A percentile compares a stretch with the other conserved stretches of the same genome.
phyloP scores from a whole-genome alignment of 2,329 filamentous ascomycete species.

The Ophiosphaerella narmari region DNA sequence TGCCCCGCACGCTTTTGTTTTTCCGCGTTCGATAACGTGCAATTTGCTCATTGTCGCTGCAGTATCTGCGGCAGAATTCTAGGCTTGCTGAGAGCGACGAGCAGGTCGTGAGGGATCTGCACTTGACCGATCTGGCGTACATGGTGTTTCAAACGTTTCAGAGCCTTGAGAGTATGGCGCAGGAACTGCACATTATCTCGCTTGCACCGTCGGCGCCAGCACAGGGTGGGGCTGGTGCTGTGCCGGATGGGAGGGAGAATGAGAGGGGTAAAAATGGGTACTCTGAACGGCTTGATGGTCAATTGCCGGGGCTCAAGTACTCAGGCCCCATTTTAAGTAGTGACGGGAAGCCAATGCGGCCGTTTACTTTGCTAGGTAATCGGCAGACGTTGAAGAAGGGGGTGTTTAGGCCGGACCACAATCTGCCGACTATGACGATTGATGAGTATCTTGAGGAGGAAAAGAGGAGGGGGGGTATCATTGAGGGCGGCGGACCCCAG shows the following conservation, averaged over 20 bases:
- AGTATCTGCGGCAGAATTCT: constrained; percentile 65
- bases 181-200: constrained; percentile 81
- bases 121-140: constrained; percentile 75
- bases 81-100: constrained; percentile 74
- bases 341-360: constrained; percentile 83
- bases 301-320: constrained; percentile 47
- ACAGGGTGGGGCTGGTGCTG: constrained; percentile 41
- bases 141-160: constrained; percentile 82
- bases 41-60: constrained; percentile 2
- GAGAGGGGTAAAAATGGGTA: constrained; percentile 59
- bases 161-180: constrained; percentile 81
- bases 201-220: constrained; percentile 65
- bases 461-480: constrained; percentile 78
- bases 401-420: constrained; percentile 90
- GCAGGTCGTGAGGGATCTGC: constrained; percentile 76
- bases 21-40: constrained; percentile 12
- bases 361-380: constrained; percentile 82
- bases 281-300: constrained; percentile 74
- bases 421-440: constrained; percentile 94
- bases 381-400: constrained; percentile 75
- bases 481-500: constrained; percentile 85
- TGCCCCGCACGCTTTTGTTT: constrained; percentile 7
- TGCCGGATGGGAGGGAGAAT: constrained; percentile 54
- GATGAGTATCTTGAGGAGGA: constrained; percentile 98
- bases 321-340: constrained; percentile 75